Base-by-base conservation (phyloP, 768 basidiomycete genomes). In the Mrakia gelida region DNA sequence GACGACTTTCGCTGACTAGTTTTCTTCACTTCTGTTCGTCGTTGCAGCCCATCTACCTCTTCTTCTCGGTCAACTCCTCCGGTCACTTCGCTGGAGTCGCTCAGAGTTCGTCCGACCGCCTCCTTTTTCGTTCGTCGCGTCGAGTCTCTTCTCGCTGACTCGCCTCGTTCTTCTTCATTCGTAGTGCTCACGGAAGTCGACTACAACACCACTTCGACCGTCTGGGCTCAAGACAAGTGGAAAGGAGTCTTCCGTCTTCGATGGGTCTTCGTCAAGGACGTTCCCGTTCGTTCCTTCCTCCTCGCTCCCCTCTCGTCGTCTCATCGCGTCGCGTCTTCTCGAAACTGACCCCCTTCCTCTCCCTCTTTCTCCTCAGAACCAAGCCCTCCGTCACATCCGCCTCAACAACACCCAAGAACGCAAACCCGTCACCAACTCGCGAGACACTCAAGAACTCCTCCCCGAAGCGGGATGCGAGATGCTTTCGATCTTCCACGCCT, bases 171-270 rank as follows among this genome's bases (percentile, higher is more conserved):
- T 23, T 38, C 49, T 10, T 52, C 18, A n/a, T 13, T 52, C 18
- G 30, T 59, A 77, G 73, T 79, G 78, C 68, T 79, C 30, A 79
- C 78, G 16, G 78, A 79, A 28, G 78, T 79, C 45, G 78, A 79
- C 62, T 79, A 79, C 71, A 79, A 75, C 70, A 79, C 74, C 30
- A 79, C 72, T n/a, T 73, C 61, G 80, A 98, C 92, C 1, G 97
- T 99, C 28, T 99, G 97, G 97, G 95, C 95, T 0, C 95, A 95
- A 49, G 95, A 98, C 85, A 99, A 99, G 84, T 99, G 97, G 97
- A 98, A 99, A 85, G 97, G 97, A 32, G 94, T 98, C 73, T 97
- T 99, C 87, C 96, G 95, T 86, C 94, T 99, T 34, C 89, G 91
- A 76, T 98, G 97, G 97, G 91, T 98, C 80, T 98, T 94, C 83